A percentile compares a stretch with the other conserved stretches of the same genome.
phyloP scores from a whole-genome alignment of 1,284 basidiomycete species.

The Ganoderma boninense region DNA sequence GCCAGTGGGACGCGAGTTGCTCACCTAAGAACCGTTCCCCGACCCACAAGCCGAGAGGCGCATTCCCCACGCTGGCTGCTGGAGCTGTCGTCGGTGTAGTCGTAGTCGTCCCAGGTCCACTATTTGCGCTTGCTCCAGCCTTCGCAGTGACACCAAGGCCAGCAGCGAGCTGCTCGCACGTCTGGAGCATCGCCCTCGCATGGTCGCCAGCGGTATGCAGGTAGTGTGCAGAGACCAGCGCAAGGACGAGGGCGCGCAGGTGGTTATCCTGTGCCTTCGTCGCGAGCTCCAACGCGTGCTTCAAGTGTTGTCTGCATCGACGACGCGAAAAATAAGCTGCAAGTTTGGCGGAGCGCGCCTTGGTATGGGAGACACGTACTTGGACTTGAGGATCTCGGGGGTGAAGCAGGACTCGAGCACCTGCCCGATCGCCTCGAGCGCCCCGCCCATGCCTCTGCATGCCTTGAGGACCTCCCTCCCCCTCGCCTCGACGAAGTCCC shows the following conservation, averaged over 20 bases:
- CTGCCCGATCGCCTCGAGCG: conserved; percentile 61
- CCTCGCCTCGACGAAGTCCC: conserved; percentile 39
- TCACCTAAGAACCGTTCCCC: conserved; percentile 72
- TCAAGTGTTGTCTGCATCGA: conserved; percentile 62
- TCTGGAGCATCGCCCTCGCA: conserved; percentile 67
- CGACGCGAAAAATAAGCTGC: not conserved
- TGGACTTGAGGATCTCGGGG: conserved; percentile 64
- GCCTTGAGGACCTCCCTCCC: conserved; percentile 46
- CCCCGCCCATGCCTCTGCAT: conserved; percentile 61
- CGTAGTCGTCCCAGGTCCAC: not conserved
- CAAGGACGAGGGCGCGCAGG: conserved; percentile 70
- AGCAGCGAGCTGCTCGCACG: conserved; percentile 72
- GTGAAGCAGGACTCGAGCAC: conserved; percentile 62
- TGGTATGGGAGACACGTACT: conserved; percentile 50
- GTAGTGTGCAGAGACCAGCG: conserved; percentile 73
- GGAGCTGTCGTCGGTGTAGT: no score
- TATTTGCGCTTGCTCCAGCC: not conserved
- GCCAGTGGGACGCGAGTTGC: conserved; percentile 28
- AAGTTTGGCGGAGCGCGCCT: not conserved
- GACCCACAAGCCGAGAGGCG: conserved; percentile 72
- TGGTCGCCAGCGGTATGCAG: conserved; percentile 73
- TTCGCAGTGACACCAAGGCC: conserved; percentile 67
- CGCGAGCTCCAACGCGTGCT: conserved; percentile 63
- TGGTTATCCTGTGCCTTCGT: conserved; percentile 72
- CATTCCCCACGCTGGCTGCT: no score